Evolutionary conservation across 164 flowering plant species (phyloP), one percentile per base, ranked within the genome.

Genomic region (Berberis thunbergii): DNA sequence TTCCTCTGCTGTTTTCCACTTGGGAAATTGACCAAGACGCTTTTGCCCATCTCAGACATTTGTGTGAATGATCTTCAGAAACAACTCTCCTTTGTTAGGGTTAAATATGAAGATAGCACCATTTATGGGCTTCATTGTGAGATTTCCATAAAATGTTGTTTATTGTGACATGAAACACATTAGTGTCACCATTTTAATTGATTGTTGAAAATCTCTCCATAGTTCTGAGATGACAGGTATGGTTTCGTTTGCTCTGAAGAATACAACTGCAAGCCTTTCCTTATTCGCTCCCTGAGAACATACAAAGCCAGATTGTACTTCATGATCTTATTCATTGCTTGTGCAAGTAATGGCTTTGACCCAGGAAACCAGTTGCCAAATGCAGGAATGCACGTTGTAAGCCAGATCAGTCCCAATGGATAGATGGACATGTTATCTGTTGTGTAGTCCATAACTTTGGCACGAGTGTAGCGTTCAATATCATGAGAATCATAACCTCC

Each of bases 31-130:
- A 64, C 99, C 98, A 66, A 95, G 98, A 83, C 98, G 97, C 77
- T 95, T 95, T 73, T 95, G 99, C 54, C 99, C 99, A 4, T 98
- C 99, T 97, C 99, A 95, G 0, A 95, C 99, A 78, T 98, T 95
- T 7, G 99, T 95, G 75, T 95, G 99, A 70, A 95, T 95, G 52
- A 94, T 97, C 98, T 93, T 95, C 62, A 95, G 63, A 77, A 95
- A 95, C 68, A 95, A 77, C 64, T 95, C 98, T 50, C 99, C 97
- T 10, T 97, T 95, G 68, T 97, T 78, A 4, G 98, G 99, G 67
- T 94, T 94, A 72, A 95, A 95, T 44, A 95, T 95, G 72, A 95
- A 95, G 55, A 95, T 95, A 54, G 99, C 99, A 74, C 99, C 99
- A 86, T 95, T 95, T 56, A 95, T 95, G 42, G 99, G 98, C 46